A percentile compares a stretch with the other conserved stretches of the same genome.
These are phyloP conservation scores for Nepenthes gracilis DNA, from an alignment of 148 eudicot genomes.

Conservation along the genomic window DNA sequence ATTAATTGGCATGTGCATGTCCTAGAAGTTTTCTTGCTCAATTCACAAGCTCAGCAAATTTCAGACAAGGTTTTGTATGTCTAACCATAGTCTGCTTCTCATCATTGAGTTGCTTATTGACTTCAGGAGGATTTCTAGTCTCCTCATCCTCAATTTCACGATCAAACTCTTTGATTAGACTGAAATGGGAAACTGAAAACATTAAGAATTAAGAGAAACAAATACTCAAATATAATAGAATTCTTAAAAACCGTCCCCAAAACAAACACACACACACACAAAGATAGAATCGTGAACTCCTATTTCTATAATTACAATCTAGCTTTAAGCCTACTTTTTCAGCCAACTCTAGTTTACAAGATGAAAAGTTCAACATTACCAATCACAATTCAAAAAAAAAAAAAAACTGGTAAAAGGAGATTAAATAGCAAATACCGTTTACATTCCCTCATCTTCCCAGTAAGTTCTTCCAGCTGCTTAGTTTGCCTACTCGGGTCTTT, in stretches of 20 bases:
- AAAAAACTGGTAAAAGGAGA: constrained; percentile 3
- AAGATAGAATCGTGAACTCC: no score
- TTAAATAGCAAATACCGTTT: constrained; percentile 44
- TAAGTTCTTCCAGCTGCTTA: constrained; percentile 96
- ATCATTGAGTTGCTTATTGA: constrained; percentile 83
- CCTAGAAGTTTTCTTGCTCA: not conserved
- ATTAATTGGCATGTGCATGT: constrained; percentile 1
- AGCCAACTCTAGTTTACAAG: no score
- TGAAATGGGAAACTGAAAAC: constrained; percentile 7
- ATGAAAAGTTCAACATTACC: no score
- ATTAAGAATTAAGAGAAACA: no score
- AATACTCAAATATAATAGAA: no score
- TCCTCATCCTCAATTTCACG: constrained; percentile 95
- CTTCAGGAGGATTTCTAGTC: constrained; percentile 64
- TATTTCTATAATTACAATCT: no score
- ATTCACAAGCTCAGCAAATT: constrained; percentile 4
- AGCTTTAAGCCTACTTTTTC: no score
- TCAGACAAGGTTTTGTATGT: no score
- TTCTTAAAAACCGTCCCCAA: no score
- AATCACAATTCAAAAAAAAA: not conserved
- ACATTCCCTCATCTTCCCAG: constrained; percentile 96
- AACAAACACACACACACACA: no score
- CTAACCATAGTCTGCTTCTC: constrained; percentile 91
- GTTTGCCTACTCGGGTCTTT: constrained; percentile 88
- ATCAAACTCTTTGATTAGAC: constrained; percentile 95